phyloP scores from a whole-genome alignment of 2,329 filamentous ascomycete genomes.

The Madurella mycetomatis region DNA sequence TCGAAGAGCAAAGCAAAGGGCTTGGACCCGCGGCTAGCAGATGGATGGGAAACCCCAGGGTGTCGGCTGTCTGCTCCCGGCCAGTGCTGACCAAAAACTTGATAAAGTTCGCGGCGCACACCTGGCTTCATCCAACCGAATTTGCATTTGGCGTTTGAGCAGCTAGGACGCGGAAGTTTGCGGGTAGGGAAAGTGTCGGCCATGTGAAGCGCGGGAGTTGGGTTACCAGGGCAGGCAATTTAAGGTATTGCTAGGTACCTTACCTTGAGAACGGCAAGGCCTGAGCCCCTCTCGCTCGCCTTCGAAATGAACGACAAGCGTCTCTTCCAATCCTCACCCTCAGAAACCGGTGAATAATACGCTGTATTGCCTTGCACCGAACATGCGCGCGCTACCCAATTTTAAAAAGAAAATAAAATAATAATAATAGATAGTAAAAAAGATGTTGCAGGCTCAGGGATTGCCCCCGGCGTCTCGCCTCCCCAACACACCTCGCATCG shows the following conservation, averaged over 20 bases:
- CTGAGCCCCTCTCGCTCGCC: background rate
- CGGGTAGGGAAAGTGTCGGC: background rate
- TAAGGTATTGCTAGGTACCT: background rate
- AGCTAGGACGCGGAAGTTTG: background rate
- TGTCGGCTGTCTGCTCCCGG: no score
- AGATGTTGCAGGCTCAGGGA: background rate
- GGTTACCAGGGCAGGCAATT: no score
- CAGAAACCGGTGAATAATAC: background rate
- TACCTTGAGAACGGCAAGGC: background rate
- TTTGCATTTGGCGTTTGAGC: background rate
- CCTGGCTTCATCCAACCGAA: no score
- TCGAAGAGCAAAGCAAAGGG: background rate
- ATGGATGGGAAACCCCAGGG: background rate
- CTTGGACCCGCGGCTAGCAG: background rate
- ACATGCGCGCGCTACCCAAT: background rate
- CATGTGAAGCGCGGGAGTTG: no score
- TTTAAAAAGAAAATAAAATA: no score
- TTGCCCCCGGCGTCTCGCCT: background rate
- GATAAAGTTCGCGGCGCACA: no score
- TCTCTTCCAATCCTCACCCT: background rate
- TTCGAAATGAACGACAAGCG: background rate
- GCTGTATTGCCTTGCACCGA: background rate
- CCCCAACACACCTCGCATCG: background rate
- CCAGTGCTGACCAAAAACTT: no score
- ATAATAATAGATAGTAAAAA: no score